Percentiles rank a stretch among this genome's conserved stretches.
These are phyloP conservation scores for Irpex sp. DNA, from an alignment of 1,284 basidiomycete genomes.

Conservation along the genomic window DNA sequence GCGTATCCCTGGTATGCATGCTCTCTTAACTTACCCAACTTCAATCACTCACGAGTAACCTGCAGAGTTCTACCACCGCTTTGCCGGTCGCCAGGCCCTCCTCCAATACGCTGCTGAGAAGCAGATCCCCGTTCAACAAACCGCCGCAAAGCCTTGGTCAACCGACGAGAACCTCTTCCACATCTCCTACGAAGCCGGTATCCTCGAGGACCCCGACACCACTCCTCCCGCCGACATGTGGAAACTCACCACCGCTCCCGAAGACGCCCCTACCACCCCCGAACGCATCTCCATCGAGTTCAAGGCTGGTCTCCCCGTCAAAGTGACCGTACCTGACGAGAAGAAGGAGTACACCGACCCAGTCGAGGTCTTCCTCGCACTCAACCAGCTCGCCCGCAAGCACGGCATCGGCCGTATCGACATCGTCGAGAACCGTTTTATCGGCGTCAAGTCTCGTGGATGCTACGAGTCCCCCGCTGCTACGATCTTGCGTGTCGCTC, in stretches of 20 bases:
- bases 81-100: conserved; percentile 91
- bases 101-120: conserved; percentile 88
- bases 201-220: conserved; percentile 94
- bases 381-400: conserved; percentile 90
- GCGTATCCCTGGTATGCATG: conserved; percentile 78
- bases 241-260: conserved; percentile 89
- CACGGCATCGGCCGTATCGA: conserved; percentile 97
- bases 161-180: conserved; percentile 99
- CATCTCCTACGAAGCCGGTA: conserved; percentile 99
- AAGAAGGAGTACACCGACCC: conserved; percentile 73
- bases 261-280: conserved; percentile 77
- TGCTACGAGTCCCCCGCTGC: conserved; percentile 98
- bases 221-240: conserved; percentile 99
- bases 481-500: conserved; percentile 92
- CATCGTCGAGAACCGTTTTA: conserved; percentile 99
- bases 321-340: conserved; percentile 55
- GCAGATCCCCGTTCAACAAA: conserved; percentile 92
- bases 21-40: neutral
- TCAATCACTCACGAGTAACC: neutral
- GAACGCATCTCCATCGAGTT: conserved; percentile 87
- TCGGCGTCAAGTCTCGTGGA: conserved; percentile 97
- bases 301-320: conserved; percentile 79
- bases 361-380: conserved; percentile 92
- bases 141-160: conserved; percentile 97
- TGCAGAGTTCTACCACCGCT: conserved; percentile 95